These are phyloP conservation scores for Ochetophila trinervis DNA, from an alignment of 306 rosid species.

Conservation along the genomic window DNA sequence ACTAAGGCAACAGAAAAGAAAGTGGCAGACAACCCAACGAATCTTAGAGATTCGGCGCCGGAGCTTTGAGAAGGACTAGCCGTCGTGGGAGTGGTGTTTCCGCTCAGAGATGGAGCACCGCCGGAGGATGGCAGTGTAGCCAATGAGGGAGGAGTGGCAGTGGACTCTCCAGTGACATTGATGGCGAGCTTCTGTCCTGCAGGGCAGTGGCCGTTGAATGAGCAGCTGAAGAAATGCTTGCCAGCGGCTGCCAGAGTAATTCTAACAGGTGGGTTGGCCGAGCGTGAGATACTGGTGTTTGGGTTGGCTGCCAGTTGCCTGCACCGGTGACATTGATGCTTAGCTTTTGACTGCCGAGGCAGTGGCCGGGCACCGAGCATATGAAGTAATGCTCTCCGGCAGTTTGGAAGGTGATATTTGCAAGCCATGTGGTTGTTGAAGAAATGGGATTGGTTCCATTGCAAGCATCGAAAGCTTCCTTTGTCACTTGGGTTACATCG, in stretches of 20 bases:
- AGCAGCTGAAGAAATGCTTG: slow-evolving; percentile 21
- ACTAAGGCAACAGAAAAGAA: slow-evolving; percentile 35
- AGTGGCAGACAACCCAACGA: slow-evolving; percentile 34
- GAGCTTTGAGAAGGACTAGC: slow-evolving; percentile 26
- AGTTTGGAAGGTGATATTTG: slow-evolving; percentile 27
- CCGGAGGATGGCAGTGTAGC: slow-evolving; percentile 19
- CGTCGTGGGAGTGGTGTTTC: slow-evolving; percentile 16
- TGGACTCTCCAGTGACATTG: slow-evolving; percentile 13
- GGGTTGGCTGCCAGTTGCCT: too few relatives aligned
- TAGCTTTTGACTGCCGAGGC: slow-evolving; percentile 50
- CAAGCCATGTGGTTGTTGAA: slow-evolving; percentile 23
- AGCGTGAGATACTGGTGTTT: slow-evolving; percentile 21
- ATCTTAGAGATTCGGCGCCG: slow-evolving; percentile 30
- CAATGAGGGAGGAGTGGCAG: slow-evolving; percentile 19
- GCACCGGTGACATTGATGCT: slow-evolving; percentile 43
- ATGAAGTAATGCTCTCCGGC: slow-evolving; percentile 55
- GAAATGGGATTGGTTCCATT: slow-evolving; percentile 21
- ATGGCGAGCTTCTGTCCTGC: slow-evolving; percentile 32
- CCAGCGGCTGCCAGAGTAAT: slow-evolving; percentile 16
- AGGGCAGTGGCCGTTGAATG: slow-evolving; percentile 9
- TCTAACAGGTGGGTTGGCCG: slow-evolving; percentile 20
- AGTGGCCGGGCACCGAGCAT: slow-evolving; percentile 45
- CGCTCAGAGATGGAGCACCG: slow-evolving; percentile 19
- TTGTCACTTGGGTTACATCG: slow-evolving; percentile 50
- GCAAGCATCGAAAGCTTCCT: slow-evolving; percentile 48